These are phyloP conservation scores for Rhizophagus prolifer DNA, from an alignment of 192 early-diverging fungal genomes.

Conservation along the genomic window DNA sequence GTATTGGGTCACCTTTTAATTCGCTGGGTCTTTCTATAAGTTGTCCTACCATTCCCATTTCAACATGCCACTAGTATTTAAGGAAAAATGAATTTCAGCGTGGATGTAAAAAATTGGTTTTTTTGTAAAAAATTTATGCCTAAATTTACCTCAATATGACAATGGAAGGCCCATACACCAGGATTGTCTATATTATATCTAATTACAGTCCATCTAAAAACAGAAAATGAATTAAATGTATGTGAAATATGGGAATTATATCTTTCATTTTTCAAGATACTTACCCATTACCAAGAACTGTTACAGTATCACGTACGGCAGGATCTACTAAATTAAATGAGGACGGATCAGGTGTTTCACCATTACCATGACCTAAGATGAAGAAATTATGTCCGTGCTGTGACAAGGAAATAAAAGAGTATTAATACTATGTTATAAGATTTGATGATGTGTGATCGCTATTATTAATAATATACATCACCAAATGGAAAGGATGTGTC, in stretches of 20 bases:
- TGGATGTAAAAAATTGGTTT: no score
- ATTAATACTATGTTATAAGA: not conserved
- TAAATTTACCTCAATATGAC: conserved; percentile 35
- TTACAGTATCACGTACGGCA: conserved; percentile 73
- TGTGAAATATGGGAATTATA: no score
- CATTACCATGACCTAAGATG: conserved; percentile 36
- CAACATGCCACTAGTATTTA: conserved; percentile 41
- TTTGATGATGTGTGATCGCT: no score
- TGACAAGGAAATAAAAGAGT: not conserved
- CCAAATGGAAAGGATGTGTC: conserved; percentile 30
- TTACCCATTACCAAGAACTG: conserved; percentile 64
- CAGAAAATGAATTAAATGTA: not conserved
- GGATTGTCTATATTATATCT: conserved; percentile 30
- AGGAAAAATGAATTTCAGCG: not conserved
- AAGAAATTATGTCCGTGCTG: conserved; percentile 49
- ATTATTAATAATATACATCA: not conserved
- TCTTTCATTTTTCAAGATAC: conserved; percentile 21
- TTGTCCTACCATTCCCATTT: conserved; percentile 45
- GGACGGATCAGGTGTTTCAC: conserved; percentile 34
- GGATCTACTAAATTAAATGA: conserved; percentile 56
- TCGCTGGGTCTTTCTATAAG: conserved; percentile 34
- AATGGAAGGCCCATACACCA: conserved; percentile 33
- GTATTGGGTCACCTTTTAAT: not conserved
- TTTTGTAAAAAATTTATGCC: no score
- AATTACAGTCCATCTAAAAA: conserved; percentile 19